Evolutionary conservation across 1,284 basidiomycete genomes (phyloP).

Genomic region (Cutaneotrichosporon spelunceum): DNA sequence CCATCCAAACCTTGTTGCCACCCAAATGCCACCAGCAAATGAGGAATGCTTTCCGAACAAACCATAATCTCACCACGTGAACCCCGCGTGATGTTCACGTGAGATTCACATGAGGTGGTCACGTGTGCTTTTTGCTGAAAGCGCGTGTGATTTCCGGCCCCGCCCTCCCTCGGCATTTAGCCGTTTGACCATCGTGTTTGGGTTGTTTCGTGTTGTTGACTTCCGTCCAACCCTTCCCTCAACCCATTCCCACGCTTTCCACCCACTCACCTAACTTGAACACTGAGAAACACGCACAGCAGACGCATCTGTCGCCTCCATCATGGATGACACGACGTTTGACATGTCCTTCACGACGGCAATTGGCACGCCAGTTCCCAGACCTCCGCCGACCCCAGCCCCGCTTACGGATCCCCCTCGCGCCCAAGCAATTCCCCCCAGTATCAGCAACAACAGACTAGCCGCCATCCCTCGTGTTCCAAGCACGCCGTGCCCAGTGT

Average conservation of each 20-base stretch:
- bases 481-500: neutral
- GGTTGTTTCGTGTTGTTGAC: neutral
- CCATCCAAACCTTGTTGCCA: too few species aligned
- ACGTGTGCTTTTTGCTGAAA: neutral
- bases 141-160: neutral
- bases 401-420: neutral
- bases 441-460: neutral
- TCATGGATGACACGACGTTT: constrained; percentile 3
- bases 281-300: neutral
- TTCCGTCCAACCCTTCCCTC: neutral
- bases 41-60: too few species aligned
- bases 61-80: too few species aligned
- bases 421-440: neutral
- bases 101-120: too few species aligned
- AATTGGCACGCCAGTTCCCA: neutral
- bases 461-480: neutral
- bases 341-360: constrained; percentile 5
- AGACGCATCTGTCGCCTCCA: neutral
- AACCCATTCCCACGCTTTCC: neutral
- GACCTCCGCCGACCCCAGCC: neutral
- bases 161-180: neutral
- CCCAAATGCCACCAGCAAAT: too few species aligned
- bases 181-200: neutral
- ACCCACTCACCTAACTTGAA: neutral
- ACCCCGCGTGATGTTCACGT: too few species aligned